Percentiles rank a stretch among this genome's conserved stretches.
These are phyloP conservation scores for Corymbia maculata DNA, from an alignment of 345 rosid species.

Conservation along the genomic window DNA sequence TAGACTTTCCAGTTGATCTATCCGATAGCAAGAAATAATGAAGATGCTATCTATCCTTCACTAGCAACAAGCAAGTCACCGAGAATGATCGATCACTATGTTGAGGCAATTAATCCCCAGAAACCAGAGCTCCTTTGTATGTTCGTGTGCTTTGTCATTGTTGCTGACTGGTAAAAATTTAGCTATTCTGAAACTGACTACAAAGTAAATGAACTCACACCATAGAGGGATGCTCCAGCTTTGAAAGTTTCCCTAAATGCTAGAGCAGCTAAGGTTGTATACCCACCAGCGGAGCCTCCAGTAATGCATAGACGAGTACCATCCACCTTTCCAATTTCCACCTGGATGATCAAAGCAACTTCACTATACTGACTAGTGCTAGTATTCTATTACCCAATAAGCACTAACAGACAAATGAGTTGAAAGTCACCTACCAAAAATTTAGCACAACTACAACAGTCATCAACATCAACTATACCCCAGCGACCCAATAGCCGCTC, in stretches of 20 bases:
- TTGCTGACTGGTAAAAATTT: not conserved
- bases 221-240: constrained; percentile 92
- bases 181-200: not conserved
- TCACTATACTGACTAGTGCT: not conserved
- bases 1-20: not conserved
- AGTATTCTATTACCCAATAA: not conserved
- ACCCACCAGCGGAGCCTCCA: constrained; percentile 98
- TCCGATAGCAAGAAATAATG: not conserved
- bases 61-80: not conserved
- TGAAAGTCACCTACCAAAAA: constrained; percentile 50
- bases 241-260: constrained; percentile 82
- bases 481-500: constrained; percentile 68
- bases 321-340: constrained; percentile 74
- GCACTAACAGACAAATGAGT: not conserved
- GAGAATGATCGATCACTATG: not conserved
- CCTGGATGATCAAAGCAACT: constrained; percentile 28
- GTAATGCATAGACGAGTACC: constrained; percentile 67
- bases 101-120: not conserved
- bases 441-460: constrained; percentile 93
- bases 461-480: constrained; percentile 96
- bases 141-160: not conserved
- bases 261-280: constrained; percentile 88
- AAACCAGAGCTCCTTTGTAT: not conserved
- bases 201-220: constrained; percentile 44
- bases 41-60: not conserved